Percentiles rank a stretch among this genome's conserved stretches.
These are phyloP conservation scores for Pythium plurisporium DNA, from an alignment of 352 stramenopile species.

Conservation along the genomic window DNA sequence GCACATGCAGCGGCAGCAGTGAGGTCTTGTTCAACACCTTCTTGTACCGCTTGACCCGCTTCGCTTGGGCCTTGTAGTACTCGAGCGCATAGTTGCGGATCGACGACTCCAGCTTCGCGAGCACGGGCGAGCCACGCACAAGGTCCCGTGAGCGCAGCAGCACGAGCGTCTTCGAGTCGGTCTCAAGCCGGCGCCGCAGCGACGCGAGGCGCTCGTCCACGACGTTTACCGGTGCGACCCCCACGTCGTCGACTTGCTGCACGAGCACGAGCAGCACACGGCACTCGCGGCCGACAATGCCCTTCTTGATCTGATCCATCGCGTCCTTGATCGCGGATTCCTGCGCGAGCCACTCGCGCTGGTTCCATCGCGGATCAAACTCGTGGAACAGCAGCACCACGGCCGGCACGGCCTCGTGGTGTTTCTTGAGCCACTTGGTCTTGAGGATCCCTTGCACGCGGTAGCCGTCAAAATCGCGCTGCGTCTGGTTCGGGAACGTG, in stretches of 20 bases:
- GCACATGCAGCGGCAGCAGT: constrained; percentile 54
- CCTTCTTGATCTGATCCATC: constrained; percentile 65
- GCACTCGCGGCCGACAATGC: constrained; percentile 62
- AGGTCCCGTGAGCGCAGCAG: constrained; percentile 67
- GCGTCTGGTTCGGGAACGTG: constrained; percentile 78
- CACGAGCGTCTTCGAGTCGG: constrained; percentile 67
- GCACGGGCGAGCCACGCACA: constrained; percentile 42
- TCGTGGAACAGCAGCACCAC: constrained; percentile 82
- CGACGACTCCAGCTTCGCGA: constrained; percentile 70
- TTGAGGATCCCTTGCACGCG: constrained; percentile 70
- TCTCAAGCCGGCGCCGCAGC: constrained; percentile 64
- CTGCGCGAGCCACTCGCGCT: constrained; percentile 62
- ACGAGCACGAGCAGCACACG: constrained; percentile 75
- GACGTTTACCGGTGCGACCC: constrained; percentile 48
- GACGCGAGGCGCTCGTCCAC: constrained; percentile 72
- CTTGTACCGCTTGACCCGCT: constrained; percentile 86
- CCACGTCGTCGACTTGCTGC: constrained; percentile 73
- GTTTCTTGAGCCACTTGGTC: constrained; percentile 81
- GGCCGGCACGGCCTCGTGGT: constrained; percentile 74
- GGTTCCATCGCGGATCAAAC: constrained; percentile 74
- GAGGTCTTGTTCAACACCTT: constrained; percentile 66
- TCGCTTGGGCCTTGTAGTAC: constrained; percentile 87
- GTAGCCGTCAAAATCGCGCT: constrained; percentile 80
- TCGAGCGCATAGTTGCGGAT: constrained; percentile 77
- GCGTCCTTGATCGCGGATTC: constrained; percentile 70